Evolutionary conservation across 306 rosid species (phyloP).

Genomic region (Citrullus colocynthis): DNA sequence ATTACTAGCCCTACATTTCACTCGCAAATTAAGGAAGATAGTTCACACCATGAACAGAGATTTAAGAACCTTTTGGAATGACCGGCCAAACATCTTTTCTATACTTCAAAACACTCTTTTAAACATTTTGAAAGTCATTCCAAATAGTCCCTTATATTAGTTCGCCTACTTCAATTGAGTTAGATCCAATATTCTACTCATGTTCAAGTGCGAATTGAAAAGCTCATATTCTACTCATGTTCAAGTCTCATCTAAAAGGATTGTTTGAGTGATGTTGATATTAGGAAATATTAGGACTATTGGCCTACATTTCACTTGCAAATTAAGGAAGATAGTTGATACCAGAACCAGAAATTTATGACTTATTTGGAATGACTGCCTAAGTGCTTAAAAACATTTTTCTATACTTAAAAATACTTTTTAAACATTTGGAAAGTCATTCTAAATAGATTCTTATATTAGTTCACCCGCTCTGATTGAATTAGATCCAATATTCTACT

Average conservation of each 20-base stretch:
- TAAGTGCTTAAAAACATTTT: neutral
- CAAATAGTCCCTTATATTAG: neutral
- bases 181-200: neutral
- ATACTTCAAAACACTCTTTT: no score
- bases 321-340: neutral
- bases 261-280: neutral
- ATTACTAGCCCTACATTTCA: neutral
- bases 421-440: neutral
- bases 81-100: no score
- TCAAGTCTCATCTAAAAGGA: neutral
- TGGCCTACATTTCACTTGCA: neutral
- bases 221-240: no score
- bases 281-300: neutral
- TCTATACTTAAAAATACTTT: neutral
- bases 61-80: no score
- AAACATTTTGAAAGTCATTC: no score
- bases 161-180: neutral
- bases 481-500: neutral
- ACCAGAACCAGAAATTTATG: neutral
- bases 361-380: neutral
- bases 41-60: no score
- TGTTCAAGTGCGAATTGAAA: no score
- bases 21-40: neutral
- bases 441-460: neutral
- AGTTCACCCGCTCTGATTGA: neutral